Evolutionary conservation across 441 rosid genomes (phyloP).

Genomic region (Jatropha multifida): DNA sequence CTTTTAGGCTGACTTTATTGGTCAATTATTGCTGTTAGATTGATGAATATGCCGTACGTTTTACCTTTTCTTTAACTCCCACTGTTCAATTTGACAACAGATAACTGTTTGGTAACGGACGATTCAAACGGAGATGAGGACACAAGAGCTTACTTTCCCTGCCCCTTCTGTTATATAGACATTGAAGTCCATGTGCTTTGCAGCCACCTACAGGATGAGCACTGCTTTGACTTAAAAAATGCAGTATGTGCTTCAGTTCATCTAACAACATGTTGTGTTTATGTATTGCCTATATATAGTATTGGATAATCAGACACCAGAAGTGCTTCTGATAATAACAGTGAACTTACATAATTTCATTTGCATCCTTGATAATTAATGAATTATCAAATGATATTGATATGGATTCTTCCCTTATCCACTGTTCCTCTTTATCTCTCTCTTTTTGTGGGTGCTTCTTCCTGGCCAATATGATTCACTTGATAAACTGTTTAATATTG

Average conservation of each 20-base stretch:
- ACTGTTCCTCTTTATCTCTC: neutral
- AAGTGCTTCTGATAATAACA: neutral
- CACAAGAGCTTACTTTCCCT: conserved; percentile 48
- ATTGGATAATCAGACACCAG: neutral
- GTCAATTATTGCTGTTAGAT: conserved; percentile 5
- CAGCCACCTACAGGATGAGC: conserved; percentile 57
- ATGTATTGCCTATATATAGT: neutral
- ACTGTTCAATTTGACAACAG: conserved; percentile 30
- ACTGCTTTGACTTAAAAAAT: conserved; percentile 60
- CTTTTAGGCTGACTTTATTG: neutral
- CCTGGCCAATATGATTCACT: neutral
- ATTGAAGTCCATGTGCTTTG: conserved; percentile 48
- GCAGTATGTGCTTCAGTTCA: conserved; percentile 42
- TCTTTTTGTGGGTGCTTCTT: neutral
- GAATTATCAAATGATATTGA: neutral
- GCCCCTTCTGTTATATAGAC: conserved; percentile 64
- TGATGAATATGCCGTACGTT: conserved; percentile 2
- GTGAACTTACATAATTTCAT: neutral
- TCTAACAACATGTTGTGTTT: neutral
- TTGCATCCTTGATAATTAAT: neutral
- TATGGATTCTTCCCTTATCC: too few species aligned
- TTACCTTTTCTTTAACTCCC: neutral
- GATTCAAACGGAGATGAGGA: conserved; percentile 60
- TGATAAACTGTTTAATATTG: neutral
- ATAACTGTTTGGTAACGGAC: conserved; percentile 32